These are phyloP conservation scores for Verticillium dahliae DNA, from an alignment of 2,329 filamentous ascomycete species.

Conservation along the genomic window DNA sequence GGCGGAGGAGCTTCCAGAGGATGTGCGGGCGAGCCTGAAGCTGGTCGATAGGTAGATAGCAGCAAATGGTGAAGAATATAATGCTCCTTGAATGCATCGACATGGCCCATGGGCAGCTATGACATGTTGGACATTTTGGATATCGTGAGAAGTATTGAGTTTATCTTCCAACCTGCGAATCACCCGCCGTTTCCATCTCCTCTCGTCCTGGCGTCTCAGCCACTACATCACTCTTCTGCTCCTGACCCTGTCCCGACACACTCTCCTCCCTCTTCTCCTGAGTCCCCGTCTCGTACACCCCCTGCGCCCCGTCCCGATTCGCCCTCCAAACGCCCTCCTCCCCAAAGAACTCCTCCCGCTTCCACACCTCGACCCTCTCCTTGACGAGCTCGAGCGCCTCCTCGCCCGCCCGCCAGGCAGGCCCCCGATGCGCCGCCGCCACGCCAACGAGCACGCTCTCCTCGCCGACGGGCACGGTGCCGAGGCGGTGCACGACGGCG, in stretches of 20 bases:
- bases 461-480: slow-evolving; percentile 80
- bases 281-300: neutral
- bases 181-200: no score
- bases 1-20: slow-evolving; percentile 67
- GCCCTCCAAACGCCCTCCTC: slow-evolving; percentile 80
- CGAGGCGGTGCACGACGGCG: slow-evolving; percentile 77
- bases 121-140: no score
- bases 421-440: slow-evolving; percentile 73
- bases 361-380: slow-evolving; percentile 88
- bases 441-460: slow-evolving; percentile 90
- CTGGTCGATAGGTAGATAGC: slow-evolving; percentile 54
- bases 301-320: slow-evolving; percentile 61
- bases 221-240: neutral
- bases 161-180: no score
- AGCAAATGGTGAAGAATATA: neutral
- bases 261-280: neutral
- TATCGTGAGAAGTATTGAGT: no score
- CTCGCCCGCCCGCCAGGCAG: slow-evolving; percentile 83
- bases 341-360: slow-evolving; percentile 78
- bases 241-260: neutral
- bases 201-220: no score
- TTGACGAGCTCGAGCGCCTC: slow-evolving; percentile 86
- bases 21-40: slow-evolving; percentile 61
- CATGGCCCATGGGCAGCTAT: no score
- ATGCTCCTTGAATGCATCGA: neutral